Evolutionary conservation across 306 rosid genomes (phyloP).

Genomic region (Quercus alba): DNA sequence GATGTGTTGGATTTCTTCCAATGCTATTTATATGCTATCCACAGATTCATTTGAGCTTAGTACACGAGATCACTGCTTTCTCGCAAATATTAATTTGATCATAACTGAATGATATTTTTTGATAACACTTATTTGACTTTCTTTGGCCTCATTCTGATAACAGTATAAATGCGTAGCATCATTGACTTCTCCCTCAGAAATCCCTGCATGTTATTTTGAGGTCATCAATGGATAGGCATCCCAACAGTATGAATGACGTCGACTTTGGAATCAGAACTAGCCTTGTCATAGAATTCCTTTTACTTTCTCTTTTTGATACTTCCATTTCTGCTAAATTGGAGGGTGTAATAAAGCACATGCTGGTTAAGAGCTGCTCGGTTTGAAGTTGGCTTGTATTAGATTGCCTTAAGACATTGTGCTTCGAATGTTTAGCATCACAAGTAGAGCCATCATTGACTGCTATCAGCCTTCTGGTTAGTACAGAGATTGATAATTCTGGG

Average conservation of each 20-base stretch:
- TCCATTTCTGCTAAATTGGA: background rate
- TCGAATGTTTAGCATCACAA: too few species aligned
- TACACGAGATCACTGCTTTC: background rate
- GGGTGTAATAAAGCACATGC: background rate
- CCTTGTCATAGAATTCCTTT: background rate
- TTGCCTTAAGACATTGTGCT: background rate
- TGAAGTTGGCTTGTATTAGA: background rate
- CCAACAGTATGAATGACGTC: background rate
- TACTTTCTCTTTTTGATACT: background rate
- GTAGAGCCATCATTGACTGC: background rate
- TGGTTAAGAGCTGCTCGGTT: background rate
- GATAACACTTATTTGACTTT: background rate
- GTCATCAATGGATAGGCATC: conserved; percentile 8
- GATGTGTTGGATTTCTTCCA: background rate
- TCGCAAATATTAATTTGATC: background rate
- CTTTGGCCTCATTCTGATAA: background rate
- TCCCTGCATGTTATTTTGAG: conserved; percentile 46
- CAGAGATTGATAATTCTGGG: too few species aligned
- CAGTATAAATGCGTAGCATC: conserved; percentile 36
- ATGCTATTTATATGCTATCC: background rate
- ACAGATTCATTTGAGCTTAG: background rate
- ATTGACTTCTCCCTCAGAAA: conserved; percentile 22
- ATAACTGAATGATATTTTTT: background rate
- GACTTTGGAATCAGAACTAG: background rate
- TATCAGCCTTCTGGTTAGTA: background rate